Evolutionary conservation across 2,329 filamentous ascomycete genomes (phyloP), one percentile per base, ranked within the genome.

Genomic region (Gnomoniopsis sp.): DNA sequence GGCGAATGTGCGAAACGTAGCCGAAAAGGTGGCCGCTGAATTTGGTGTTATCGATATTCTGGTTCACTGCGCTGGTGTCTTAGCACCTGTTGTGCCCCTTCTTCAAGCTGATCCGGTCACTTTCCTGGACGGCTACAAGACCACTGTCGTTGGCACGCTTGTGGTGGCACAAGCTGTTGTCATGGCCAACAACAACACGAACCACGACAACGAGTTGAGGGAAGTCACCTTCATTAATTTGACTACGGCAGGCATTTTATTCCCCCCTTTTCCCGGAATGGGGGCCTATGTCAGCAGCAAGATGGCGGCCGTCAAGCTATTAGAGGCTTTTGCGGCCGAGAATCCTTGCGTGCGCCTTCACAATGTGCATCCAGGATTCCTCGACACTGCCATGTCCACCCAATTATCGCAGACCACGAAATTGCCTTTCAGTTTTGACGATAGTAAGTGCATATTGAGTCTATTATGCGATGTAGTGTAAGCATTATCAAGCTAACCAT

Each of bases 341-440:
- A 74, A 78, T 58, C 73, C 72, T 0, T 63, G 65, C 3, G 49
- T 79, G 11, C 66, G 69, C 11, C 71, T 79, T 0, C 66, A 74
- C 14, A 73, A 76, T 33, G 64, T 79, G 17, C 77, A 80, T 26
- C 78, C 79, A 0, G 78, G 77, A 15, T 63, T 72, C 3, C 52
- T 69, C 7, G 21, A 64, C 14, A 73, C 71, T 3, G 67, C 62
- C 12, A 68, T 71, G 55, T 44, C 53, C 26, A 44, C 36, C 17
- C 48, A 49, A 17, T 57, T 19, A 43, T 41, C 15, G 17, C 38
- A 23, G 38, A 34, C 26, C n/a, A 43, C 47, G 26, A 34, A 53
- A 22, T 30, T 61, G 30, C 19, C 59, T 33, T 65, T 62, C 49
- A 43, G 22, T 6, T 63, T 59, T 43, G 57, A 64, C 62, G 51